Evolutionary conservation across 1,284 basidiomycete species (phyloP), one percentile per base, ranked within the genome.

Genomic region (Leccinum ponderosum): DNA sequence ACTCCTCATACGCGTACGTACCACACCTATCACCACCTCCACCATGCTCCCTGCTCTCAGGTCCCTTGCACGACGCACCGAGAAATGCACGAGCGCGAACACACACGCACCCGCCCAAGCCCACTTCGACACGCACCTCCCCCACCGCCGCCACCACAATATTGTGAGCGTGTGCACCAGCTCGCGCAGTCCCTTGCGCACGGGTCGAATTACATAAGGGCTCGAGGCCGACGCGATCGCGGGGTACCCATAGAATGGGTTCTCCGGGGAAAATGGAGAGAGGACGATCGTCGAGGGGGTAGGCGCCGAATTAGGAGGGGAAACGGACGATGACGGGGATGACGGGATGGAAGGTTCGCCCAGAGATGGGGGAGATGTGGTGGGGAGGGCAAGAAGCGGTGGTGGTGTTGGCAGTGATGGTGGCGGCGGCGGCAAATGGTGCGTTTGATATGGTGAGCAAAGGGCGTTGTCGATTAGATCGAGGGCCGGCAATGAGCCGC

Each of bases 181-280:
- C 72, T 92, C 89, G 61, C 89, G 82, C 64, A 89, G 89, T 52
- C 90, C 83, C 57, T 85, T 81, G 33, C 86, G 87, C 27, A 65
- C 86, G 76, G 53, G 78, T 71, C 52, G 83, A 77, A 56, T 74
- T 68, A 4, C 75, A 52, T 59, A 75, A 22, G 71, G 69, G 15
- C 65, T 73, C 37, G 76, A 69, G 56, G 72, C 70, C 42, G 77
- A 72, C 52, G 76, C 69, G 57, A 76, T 75, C 53, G 80, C 75
- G 0, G 93, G 91, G 73, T 95, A 95, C n/a, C 93, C 93, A 67
- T 87, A 94, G 76, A 89, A 94, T 0, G 93, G 93, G 66, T 94
- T 94, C 55, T 84, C 74, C 42, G 77, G 68, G 27, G 90, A 90
- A 25, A 82, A 82, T 14, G 85, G 78, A 0, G 61, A 31, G 17